Conservation (phyloP, 2,329 filamentous ascomycete species). For the Truncatella angustata region DNA sequence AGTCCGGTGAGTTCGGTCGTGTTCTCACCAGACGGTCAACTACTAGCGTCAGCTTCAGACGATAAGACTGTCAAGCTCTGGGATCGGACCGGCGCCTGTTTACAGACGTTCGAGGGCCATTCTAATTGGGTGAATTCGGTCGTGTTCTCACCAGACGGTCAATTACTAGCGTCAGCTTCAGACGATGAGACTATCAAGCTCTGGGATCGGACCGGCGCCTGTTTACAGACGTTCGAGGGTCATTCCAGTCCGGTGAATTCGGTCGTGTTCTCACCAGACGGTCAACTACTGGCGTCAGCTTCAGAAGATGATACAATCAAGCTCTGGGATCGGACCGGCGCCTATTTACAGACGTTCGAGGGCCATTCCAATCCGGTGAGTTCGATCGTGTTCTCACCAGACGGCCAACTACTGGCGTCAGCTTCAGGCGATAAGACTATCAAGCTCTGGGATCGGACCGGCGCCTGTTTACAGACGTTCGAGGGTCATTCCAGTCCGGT, state of each 20-base stretch:
- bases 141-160: neutral
- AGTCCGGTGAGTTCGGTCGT: too few species aligned
- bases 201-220: neutral
- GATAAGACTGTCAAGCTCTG: neutral
- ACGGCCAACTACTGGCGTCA: neutral
- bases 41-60: too few species aligned
- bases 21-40: too few species aligned
- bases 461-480: neutral
- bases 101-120: too few species aligned
- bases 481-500: neutral
- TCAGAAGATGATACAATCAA: neutral
- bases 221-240: too few species aligned
- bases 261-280: neutral
- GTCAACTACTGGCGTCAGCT: neutral
- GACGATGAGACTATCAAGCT: neutral
- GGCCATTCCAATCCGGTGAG: neutral
- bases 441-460: neutral
- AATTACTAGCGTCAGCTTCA: neutral
- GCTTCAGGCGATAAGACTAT: conserved; percentile 1
- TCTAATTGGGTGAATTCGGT: too few species aligned
- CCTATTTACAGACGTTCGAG: neutral
- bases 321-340: neutral
- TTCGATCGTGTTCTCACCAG: neutral
- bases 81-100: neutral
- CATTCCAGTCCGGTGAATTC: neutral